These are phyloP conservation scores for Naganishia cerealis DNA, from an alignment of 1,284 basidiomycete species.

Conservation along the genomic window DNA sequence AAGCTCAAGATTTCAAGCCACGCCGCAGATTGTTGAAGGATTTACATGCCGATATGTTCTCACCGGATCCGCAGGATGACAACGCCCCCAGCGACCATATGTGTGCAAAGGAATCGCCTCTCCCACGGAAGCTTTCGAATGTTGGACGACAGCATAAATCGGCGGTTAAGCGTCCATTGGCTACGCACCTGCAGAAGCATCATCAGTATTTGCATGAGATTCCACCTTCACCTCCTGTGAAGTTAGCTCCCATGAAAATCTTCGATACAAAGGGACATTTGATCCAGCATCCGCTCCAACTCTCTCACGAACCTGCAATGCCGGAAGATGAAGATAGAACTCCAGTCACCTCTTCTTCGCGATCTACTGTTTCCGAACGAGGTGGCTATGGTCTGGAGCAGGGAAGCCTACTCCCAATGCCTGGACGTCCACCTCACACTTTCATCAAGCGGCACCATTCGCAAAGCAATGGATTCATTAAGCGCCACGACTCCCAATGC, in stretches of 20 bases:
- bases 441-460: constrained; percentile 18
- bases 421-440: neutral
- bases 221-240: constrained; percentile 18
- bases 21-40: too few relatives aligned
- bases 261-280: constrained; percentile 4
- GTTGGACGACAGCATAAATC: too few relatives aligned
- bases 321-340: neutral
- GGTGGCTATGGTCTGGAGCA: neutral
- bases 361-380: neutral
- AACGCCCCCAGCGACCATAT: too few relatives aligned
- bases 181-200: neutral
- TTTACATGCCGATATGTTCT: too few relatives aligned
- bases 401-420: neutral
- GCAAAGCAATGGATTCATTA: neutral
- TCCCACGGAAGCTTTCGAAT: too few relatives aligned
- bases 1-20: too few relatives aligned
- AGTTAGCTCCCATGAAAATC: constrained; percentile 1
- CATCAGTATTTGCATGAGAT: constrained; percentile 21
- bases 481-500: constrained; percentile 2
- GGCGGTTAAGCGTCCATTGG: neutral
- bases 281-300: constrained; percentile 19
- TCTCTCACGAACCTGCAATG: neutral
- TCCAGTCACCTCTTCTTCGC: neutral
- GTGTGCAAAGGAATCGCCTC: too few relatives aligned
- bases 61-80: too few relatives aligned